phyloP scores from a whole-genome alignment of 2,329 filamentous ascomycete genomes.

The Ceratocystis eucalypticola region DNA sequence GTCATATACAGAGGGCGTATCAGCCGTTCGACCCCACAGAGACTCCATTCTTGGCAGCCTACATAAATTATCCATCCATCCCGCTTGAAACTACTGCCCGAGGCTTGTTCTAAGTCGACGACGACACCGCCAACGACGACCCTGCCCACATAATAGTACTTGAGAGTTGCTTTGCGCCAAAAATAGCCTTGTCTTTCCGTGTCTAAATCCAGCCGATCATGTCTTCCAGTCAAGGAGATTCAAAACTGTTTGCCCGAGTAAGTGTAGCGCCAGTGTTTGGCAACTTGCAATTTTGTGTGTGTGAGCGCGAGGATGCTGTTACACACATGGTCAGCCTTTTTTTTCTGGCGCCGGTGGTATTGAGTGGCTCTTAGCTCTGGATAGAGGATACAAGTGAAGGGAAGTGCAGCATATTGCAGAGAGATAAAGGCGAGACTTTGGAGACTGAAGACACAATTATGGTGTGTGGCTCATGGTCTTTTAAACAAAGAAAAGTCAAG shows the following conservation, averaged over 20 bases:
- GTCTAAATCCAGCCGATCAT: background rate
- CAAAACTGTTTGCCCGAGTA: conserved; percentile 98
- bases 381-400: background rate
- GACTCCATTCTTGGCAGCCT: too few relatives aligned
- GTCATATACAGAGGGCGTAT: too few relatives aligned
- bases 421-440: background rate
- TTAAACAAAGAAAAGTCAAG: too few relatives aligned
- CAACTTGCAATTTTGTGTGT: background rate
- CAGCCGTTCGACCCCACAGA: too few relatives aligned
- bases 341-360: background rate
- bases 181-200: too few relatives aligned
- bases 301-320: background rate
- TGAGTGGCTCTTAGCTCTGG: background rate
- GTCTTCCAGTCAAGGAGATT: conserved; percentile 52
- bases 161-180: background rate
- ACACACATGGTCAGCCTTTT: background rate
- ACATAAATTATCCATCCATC: too few relatives aligned
- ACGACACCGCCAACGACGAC: background rate
- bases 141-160: background rate
- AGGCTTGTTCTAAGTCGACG: too few relatives aligned
- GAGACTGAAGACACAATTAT: too few relatives aligned
- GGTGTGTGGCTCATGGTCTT: too few relatives aligned
- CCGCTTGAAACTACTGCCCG: too few relatives aligned
- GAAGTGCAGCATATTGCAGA: background rate
- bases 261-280: conserved; percentile 25